phyloP scores from a whole-genome alignment of 2,329 filamentous ascomycete species.

The Hypoxylon rubiginosum region DNA sequence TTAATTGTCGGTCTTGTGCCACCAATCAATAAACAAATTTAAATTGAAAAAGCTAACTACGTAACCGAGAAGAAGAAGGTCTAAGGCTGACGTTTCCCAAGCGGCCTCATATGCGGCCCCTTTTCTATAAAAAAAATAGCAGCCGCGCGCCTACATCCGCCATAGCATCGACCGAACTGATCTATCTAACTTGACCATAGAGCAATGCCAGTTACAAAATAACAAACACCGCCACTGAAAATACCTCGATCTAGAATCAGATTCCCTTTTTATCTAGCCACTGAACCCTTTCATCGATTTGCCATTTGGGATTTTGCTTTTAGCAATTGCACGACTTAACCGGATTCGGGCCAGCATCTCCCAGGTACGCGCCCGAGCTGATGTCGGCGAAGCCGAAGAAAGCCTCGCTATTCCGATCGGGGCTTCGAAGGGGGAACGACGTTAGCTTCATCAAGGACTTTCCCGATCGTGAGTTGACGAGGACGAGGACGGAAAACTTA shows the following conservation, averaged over 20 bases:
- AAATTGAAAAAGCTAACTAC: neutral
- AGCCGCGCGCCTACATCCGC: slow-evolving; percentile 3
- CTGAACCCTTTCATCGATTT: neutral
- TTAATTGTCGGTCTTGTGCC: neutral
- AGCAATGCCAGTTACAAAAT: neutral
- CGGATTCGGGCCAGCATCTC: slow-evolving; percentile 32
- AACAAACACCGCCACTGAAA: neutral
- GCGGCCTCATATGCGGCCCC: neutral
- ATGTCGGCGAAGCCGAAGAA: slow-evolving; percentile 43
- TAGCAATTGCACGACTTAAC: slow-evolving; percentile 33
- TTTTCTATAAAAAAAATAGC: neutral
- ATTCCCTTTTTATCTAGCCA: neutral
- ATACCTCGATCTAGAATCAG: neutral
- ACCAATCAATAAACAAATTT: neutral
- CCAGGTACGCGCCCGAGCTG: slow-evolving; percentile 29
- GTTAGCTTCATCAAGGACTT: slow-evolving; percentile 11
- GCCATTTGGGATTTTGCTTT: neutral
- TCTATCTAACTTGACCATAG: neutral
- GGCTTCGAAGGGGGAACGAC: slow-evolving; percentile 20
- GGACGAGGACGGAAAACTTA: slow-evolving; percentile 16
- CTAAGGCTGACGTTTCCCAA: neutral
- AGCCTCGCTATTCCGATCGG: slow-evolving; percentile 26
- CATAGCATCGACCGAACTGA: neutral
- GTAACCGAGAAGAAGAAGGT: neutral
- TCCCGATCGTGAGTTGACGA: too few relatives aligned